Conservation (phyloP, 2,329 filamentous ascomycete genomes). For the Aspergillus fructus region DNA sequence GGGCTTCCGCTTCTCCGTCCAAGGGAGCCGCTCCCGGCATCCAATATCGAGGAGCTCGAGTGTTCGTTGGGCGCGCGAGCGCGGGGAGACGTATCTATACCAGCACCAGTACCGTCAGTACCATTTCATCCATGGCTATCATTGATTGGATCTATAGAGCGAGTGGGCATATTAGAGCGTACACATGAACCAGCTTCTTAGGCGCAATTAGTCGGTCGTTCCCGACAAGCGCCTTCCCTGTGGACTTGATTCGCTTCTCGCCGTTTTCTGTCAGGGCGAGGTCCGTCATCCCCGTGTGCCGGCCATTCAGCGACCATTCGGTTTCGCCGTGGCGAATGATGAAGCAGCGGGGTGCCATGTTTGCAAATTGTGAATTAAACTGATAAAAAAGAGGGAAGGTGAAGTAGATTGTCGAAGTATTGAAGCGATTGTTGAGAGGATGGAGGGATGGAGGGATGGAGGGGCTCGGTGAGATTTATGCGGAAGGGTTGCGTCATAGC, state of each 20-base stretch:
- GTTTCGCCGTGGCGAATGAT: slow-evolving; percentile 90
- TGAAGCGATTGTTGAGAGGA: background rate
- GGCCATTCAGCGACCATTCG: slow-evolving; percentile 86
- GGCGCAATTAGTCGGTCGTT: slow-evolving; percentile 82
- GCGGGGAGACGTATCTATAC: slow-evolving; percentile 75
- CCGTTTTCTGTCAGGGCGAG: slow-evolving; percentile 81
- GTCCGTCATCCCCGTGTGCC: slow-evolving; percentile 82
- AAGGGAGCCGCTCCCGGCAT: slow-evolving; percentile 68
- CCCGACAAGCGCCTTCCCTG: slow-evolving; percentile 80
- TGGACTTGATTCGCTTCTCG: slow-evolving; percentile 71
- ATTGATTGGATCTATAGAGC: background rate
- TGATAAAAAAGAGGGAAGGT: background rate
- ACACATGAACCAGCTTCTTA: slow-evolving; percentile 79
- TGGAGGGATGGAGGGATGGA: background rate
- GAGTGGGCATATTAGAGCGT: slow-evolving; percentile 29
- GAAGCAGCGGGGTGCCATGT: slow-evolving; percentile 69
- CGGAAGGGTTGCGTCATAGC: slow-evolving; percentile 9
- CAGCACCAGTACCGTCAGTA: background rate
- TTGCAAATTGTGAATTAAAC: background rate
- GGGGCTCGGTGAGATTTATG: background rate
- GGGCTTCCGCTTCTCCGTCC: slow-evolving; percentile 48
- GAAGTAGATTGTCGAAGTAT: background rate
- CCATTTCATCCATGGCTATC: no score
- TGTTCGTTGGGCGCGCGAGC: slow-evolving; percentile 80
- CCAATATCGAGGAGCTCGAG: slow-evolving; percentile 82